Evolutionary conservation across 2,329 filamentous ascomycete genomes (phyloP).

Genomic region (Stromatinia cepivora): DNA sequence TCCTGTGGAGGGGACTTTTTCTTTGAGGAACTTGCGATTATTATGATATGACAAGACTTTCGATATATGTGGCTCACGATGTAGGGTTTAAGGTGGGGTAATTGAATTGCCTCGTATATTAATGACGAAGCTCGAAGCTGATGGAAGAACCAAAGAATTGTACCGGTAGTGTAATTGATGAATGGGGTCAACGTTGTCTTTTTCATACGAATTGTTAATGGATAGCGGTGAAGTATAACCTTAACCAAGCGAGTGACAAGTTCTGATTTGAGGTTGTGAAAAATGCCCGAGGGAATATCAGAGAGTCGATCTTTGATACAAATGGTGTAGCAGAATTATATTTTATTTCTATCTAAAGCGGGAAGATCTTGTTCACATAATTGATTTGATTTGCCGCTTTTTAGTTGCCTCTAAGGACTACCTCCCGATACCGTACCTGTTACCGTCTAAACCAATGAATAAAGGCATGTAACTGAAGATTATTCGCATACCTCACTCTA

Average conservation of each 20-base stretch:
- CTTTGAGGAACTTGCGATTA: background rate
- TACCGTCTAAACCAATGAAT: no score
- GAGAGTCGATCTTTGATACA: background rate
- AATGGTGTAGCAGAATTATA: background rate
- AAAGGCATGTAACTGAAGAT: no score
- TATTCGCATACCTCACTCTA: no score
- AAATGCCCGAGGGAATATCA: no score
- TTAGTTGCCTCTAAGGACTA: no score
- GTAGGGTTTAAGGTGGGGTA: slow-evolving; percentile 17
- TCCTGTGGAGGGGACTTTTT: slow-evolving; percentile 17
- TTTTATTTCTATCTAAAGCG: background rate
- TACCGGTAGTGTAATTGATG: background rate
- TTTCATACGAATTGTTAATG: background rate
- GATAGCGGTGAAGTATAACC: background rate
- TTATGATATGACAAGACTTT: slow-evolving; percentile 1
- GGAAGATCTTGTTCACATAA: background rate
- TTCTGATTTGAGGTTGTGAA: no score
- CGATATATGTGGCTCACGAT: slow-evolving; percentile 14
- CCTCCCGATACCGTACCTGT: no score
- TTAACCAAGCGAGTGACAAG: background rate
- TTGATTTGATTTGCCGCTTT: no score
- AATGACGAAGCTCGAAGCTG: slow-evolving; percentile 5
- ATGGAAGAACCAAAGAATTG: background rate
- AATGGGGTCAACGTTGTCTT: background rate
- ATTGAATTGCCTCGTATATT: slow-evolving; percentile 1